Percentiles rank a stretch among this genome's conserved stretches.
Evolutionary conservation across 1,139 yeast genomes (phyloP).

Genomic region (Candida labiduridarum): DNA sequence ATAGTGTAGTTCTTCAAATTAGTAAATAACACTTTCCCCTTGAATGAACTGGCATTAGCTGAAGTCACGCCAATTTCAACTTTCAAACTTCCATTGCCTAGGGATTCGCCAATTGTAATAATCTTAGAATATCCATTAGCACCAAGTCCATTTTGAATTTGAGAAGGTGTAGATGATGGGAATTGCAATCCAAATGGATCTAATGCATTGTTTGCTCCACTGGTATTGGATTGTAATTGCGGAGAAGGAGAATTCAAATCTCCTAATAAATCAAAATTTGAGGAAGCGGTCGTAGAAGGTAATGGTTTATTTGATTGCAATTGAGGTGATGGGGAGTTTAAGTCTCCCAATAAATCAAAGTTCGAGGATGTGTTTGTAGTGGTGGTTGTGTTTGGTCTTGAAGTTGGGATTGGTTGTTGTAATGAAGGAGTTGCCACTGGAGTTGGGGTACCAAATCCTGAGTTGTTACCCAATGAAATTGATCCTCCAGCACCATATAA

Average conservation of each 20-base stretch:
- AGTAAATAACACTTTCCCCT: slow-evolving; percentile 49
- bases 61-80: slow-evolving; percentile 51
- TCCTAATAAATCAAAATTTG: slow-evolving; percentile 42
- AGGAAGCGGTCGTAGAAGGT: slow-evolving; percentile 5
- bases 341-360: slow-evolving; percentile 47
- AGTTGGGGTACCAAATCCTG: slow-evolving; percentile 4
- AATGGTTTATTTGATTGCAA: slow-evolving; percentile 34
- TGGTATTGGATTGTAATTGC: slow-evolving; percentile 48
- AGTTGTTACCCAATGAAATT: slow-evolving; percentile 37
- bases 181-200: slow-evolving; percentile 58
- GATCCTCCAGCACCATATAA: slow-evolving; percentile 52
- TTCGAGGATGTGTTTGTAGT: slow-evolving; percentile 10
- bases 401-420: slow-evolving; percentile 17
- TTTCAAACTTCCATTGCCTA: slow-evolving; percentile 41
- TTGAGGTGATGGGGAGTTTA: slow-evolving; percentile 51
- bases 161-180: slow-evolving; percentile 41
- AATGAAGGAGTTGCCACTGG: slow-evolving; percentile 13
- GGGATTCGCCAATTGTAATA: slow-evolving; percentile 46
- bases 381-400: slow-evolving; percentile 1
- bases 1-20: slow-evolving; percentile 37
- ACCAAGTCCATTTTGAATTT: slow-evolving; percentile 23
- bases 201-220: slow-evolving; percentile 25
- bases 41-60: slow-evolving; percentile 38
- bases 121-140: slow-evolving; percentile 17
- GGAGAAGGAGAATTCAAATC: slow-evolving; percentile 51